Conservation (phyloP, 192 early-diverging fungal genomes). For the Podila horticola region DNA sequence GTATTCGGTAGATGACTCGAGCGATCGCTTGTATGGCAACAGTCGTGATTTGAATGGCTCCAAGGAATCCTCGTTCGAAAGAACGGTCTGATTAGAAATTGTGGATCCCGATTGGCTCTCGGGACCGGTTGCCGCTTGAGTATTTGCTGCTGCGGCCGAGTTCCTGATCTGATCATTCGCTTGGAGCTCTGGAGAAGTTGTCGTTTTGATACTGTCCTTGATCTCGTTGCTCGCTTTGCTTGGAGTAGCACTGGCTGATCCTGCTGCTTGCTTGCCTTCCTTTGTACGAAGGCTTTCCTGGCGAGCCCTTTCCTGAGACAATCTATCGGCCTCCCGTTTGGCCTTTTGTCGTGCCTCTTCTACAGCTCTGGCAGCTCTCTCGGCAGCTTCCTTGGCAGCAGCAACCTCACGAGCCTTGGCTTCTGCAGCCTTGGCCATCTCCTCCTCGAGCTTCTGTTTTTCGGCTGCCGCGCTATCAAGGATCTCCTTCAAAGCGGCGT, state of each 20-base stretch:
- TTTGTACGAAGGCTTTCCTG: constrained; percentile 1
- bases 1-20: constrained; percentile 31
- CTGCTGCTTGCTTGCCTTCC: constrained; percentile 1
- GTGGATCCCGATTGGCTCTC: not conserved
- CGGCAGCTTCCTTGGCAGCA: constrained; percentile 16
- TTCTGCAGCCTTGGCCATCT: constrained; percentile 10
- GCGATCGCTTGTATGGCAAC: constrained; percentile 32
- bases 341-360: constrained; percentile 1
- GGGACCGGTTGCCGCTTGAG: not conserved
- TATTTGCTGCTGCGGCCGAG: not conserved
- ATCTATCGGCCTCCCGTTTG: not conserved
- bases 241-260: not conserved
- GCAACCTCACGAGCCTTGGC: constrained; percentile 9
- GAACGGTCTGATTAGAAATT: not conserved
- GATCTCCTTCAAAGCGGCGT: constrained; percentile 39
- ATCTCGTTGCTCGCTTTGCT: not conserved
- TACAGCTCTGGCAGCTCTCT: constrained; percentile 1
- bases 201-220: too few relatives aligned
- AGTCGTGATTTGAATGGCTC: constrained; percentile 26
- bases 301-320: constrained; percentile 1
- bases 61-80: constrained; percentile 8
- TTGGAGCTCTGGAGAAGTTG: too few relatives aligned
- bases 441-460: constrained; percentile 37
- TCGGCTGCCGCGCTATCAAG: constrained; percentile 44
- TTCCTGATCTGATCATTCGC: not conserved